phyloP scores from a whole-genome alignment of 2,329 filamentous ascomycete species.

The Stachybotrys chartarum region DNA sequence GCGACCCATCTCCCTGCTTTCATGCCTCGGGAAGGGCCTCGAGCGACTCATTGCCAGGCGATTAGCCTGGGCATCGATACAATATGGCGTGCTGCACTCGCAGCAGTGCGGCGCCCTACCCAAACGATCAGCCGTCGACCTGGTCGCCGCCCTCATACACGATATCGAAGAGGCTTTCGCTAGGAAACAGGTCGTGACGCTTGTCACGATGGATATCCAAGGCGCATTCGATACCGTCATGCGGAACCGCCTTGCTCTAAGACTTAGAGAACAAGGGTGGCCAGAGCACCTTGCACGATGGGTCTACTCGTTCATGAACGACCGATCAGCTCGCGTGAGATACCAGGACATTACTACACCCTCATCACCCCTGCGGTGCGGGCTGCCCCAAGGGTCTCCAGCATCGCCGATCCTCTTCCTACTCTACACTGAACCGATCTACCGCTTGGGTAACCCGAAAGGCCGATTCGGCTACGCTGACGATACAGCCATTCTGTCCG shows the following conservation, averaged over 20 bases:
- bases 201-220: conserved; percentile 10
- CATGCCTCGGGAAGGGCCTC: conserved; percentile 17
- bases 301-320: conserved; percentile 8
- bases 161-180: conserved; percentile 10
- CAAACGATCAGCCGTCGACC: conserved; percentile 10
- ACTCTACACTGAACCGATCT: conserved; percentile 9
- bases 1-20: conserved; percentile 17
- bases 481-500: no score
- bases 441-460: conserved; percentile 3
- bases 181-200: conserved; percentile 3
- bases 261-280: conserved; percentile 9
- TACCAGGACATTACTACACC: conserved; percentile 4
- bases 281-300: conserved; percentile 5
- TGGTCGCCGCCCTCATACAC: conserved; percentile 10
- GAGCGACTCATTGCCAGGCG: conserved; percentile 14
- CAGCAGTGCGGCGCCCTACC: no score
- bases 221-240: conserved; percentile 11
- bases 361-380: conserved; percentile 3
- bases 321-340: not conserved
- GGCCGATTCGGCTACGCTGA: conserved; percentile 9
- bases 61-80: conserved; percentile 10
- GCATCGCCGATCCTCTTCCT: conserved; percentile 11
- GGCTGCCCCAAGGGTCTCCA: conserved; percentile 8
- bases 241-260: conserved; percentile 9
- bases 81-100: conserved; percentile 11